These are phyloP conservation scores for Penicillium sp. DNA, from an alignment of 2,329 filamentous ascomycete species.

Conservation along the genomic window DNA sequence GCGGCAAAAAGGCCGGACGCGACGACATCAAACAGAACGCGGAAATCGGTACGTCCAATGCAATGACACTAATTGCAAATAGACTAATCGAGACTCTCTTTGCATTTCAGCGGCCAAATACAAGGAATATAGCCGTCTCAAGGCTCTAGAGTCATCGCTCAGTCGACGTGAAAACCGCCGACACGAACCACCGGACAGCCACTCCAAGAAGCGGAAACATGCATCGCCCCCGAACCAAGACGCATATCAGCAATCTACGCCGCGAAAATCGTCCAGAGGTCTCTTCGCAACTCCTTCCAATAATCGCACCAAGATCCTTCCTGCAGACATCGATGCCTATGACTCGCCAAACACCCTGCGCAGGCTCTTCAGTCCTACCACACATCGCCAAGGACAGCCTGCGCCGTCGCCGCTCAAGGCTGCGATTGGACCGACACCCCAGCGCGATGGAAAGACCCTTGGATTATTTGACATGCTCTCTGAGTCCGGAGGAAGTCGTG, in stretches of 20 bases:
- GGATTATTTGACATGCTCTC: conserved; percentile 52
- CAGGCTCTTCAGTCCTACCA: conserved; percentile 38
- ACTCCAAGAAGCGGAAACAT: conserved; percentile 36
- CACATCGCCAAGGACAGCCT: conserved; percentile 28
- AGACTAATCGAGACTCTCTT: not conserved
- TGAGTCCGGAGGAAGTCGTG: conserved; percentile 39
- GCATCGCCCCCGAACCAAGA: conserved; percentile 29
- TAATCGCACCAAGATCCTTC: conserved; percentile 31
- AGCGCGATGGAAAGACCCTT: conserved; percentile 50
- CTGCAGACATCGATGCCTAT: conserved; percentile 46
- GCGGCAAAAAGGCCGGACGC: conserved; percentile 47
- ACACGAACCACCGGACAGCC: conserved; percentile 17
- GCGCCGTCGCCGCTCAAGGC: conserved; percentile 40
- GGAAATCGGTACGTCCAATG: conserved; percentile 42
- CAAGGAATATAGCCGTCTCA: conserved; percentile 48
- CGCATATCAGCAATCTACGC: conserved; percentile 29
- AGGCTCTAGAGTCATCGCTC: conserved; percentile 34
- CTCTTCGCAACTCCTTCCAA: conserved; percentile 37
- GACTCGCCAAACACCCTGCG: conserved; percentile 45
- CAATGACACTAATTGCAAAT: not conserved
- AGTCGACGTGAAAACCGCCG: conserved; percentile 21
- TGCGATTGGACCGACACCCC: conserved; percentile 51
- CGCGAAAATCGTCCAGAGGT: conserved; percentile 36
- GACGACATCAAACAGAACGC: conserved; percentile 51
- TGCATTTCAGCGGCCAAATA: conserved; percentile 46